Evolutionary conservation across 257 asterid genomes (phyloP).

Genomic region (Scutellaria barbata): DNA sequence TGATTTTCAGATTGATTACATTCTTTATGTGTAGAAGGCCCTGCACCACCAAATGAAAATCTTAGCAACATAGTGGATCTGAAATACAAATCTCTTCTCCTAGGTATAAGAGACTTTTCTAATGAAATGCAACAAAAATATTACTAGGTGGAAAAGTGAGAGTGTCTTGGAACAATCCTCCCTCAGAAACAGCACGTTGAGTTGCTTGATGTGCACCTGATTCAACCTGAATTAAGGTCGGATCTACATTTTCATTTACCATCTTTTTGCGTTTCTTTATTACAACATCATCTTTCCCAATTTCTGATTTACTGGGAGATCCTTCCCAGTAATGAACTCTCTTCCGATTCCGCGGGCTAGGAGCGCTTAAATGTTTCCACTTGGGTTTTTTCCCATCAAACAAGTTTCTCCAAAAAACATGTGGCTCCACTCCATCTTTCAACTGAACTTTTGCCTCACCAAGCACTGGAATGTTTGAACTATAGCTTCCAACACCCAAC

Average conservation of each 20-base stretch:
- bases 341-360: constrained; percentile 69
- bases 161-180: constrained; percentile 36
- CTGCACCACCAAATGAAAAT: constrained; percentile 42
- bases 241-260: constrained; percentile 42
- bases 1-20: constrained; percentile 39
- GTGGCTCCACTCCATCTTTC: constrained; percentile 60
- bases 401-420: constrained; percentile 73
- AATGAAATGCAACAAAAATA: constrained; percentile 3
- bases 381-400: constrained; percentile 61
- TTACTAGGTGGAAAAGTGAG: constrained; percentile 20
- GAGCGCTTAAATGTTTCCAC: constrained; percentile 62
- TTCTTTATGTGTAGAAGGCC: constrained; percentile 37
- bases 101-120: neutral
- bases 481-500: constrained; percentile 56
- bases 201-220: constrained; percentile 29
- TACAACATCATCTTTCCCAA: constrained; percentile 48
- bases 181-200: constrained; percentile 37
- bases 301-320: constrained; percentile 39
- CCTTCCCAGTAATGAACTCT: constrained; percentile 60
- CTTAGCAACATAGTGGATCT: neutral
- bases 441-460: constrained; percentile 68
- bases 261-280: constrained; percentile 66
- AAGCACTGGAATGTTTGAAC: constrained; percentile 45
- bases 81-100: constrained; percentile 26
- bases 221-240: constrained; percentile 43